Base-by-base conservation (phyloP, 2,329 filamentous ascomycete species). In the Elsinoe arachidis region DNA sequence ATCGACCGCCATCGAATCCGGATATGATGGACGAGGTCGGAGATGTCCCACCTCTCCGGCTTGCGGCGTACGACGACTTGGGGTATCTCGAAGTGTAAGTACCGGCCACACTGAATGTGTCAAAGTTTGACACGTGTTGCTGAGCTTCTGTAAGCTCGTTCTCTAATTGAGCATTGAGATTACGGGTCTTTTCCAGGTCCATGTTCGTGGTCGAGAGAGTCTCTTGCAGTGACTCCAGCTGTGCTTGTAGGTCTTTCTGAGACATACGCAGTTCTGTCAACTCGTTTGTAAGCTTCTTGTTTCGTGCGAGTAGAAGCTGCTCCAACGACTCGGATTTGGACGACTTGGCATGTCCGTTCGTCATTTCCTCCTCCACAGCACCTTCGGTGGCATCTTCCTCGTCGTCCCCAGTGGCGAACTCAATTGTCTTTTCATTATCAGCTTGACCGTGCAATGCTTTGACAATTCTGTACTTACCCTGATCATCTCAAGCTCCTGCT, bases 21-120 rank as follows among this genome's bases (percentile, higher is more conserved):
- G 91, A 96, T 65, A 99, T 97, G 66, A 99, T 97, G 17, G 92
- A 97, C 3, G 92, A 97, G 1, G 93, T 97, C 0, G 93, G 95
- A 2, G 93, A 97, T 14, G 87, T 82, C 39, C 86, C 82, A 30
- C 87, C 83, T 65, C 84, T 82, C 51, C 87, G 81, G 15, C 82
- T 74, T 5, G 67, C 79, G 14, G 69, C 68, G 59, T 75, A 78
- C 2, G 75, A 74, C 11, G 87, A 84, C 63, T 83, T 84, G 1
- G 87, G 85, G 66, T 90, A 88, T 51, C 87, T 83, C 19, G 87
- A 92, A 54, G 85, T 82, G 69, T 96, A 95, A 2, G 92, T 97
- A 39, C 91, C 92, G 1, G 92, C 91, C 39, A 96, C 88, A 1
- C 92, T 97, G 69, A 91, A 90, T 5, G 89, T 91, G 54, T 92